Conservation (phyloP, 148 eudicot species). For the Cornus controversa region DNA sequence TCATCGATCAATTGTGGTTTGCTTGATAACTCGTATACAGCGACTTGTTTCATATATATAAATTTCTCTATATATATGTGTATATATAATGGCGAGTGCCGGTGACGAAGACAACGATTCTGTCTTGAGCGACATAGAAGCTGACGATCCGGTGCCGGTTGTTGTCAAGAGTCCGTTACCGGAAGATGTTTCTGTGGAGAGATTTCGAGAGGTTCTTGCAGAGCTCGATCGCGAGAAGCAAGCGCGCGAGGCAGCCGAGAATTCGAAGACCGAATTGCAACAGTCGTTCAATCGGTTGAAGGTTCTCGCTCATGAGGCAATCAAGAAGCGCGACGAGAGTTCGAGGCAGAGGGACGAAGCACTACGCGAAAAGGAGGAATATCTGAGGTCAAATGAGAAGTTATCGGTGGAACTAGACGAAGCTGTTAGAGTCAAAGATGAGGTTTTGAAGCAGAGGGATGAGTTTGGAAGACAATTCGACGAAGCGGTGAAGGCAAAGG, state of each 20-base stretch:
- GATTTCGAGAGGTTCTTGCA: conserved; percentile 50
- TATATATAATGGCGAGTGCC: conserved; percentile 32
- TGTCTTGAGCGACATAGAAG: conserved; percentile 85
- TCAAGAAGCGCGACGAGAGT: conserved; percentile 80
- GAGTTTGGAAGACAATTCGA: conserved; percentile 50
- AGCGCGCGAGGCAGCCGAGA: conserved; percentile 63
- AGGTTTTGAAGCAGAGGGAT: conserved; percentile 43
- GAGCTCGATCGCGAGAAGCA: conserved; percentile 84
- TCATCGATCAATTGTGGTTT: background rate
- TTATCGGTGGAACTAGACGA: conserved; percentile 46
- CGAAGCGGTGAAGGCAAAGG: conserved; percentile 59
- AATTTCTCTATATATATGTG: background rate
- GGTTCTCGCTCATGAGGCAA: conserved; percentile 73
- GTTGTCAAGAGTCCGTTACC: conserved; percentile 14
- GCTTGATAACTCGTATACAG: conserved; percentile 10
- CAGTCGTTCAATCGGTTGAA: conserved; percentile 68
- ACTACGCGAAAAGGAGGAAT: conserved; percentile 49
- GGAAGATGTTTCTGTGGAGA: conserved; percentile 61
- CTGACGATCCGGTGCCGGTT: conserved; percentile 46
- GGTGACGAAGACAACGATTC: conserved; percentile 71
- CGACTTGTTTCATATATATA: background rate
- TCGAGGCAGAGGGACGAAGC: conserved; percentile 28
- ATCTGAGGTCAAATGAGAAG: conserved; percentile 47
- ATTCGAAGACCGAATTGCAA: conserved; percentile 59
- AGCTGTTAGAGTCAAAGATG: conserved; percentile 35